phyloP scores from a whole-genome alignment of 306 rosid genomes.

The Vigna trinervia region DNA sequence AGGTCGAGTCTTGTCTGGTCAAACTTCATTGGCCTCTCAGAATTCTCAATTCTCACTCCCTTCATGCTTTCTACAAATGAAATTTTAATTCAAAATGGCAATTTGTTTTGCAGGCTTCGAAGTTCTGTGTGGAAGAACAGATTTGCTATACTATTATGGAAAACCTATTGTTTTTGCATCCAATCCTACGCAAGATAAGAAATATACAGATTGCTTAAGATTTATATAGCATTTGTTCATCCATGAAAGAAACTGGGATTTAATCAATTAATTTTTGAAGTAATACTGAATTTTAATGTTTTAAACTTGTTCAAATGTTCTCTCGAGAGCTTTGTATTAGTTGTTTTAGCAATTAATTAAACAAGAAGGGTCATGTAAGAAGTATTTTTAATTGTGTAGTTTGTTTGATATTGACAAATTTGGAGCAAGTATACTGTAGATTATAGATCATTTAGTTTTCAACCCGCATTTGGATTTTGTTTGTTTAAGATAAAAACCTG shows the following conservation, averaged over 20 bases:
- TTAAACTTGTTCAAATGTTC: too few relatives aligned
- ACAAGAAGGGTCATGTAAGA: neutral
- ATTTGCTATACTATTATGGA: neutral
- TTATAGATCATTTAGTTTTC: slow-evolving; percentile 23
- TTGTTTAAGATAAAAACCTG: neutral
- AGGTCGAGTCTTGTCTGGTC: slow-evolving; percentile 3
- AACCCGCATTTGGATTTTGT: slow-evolving; percentile 6
- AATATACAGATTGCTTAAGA: neutral
- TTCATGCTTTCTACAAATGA: neutral
- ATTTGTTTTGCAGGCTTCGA: too few relatives aligned
- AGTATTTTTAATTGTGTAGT: neutral
- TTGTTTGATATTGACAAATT: slow-evolving; percentile 20
- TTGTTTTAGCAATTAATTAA: neutral
- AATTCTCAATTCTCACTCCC: slow-evolving; percentile 56
- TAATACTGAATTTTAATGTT: too few relatives aligned
- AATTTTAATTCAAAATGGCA: too few relatives aligned
- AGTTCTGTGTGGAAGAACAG: neutral
- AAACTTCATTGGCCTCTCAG: slow-evolving; percentile 48
- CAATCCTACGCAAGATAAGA: slow-evolving; percentile 25
- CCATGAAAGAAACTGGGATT: too few relatives aligned
- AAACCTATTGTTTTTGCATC: slow-evolving; percentile 9
- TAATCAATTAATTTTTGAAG: too few relatives aligned
- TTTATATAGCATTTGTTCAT: too few relatives aligned
- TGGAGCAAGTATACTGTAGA: slow-evolving; percentile 3
- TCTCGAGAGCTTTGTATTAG: too few relatives aligned